Evolutionary conservation across 768 basidiomycete genomes (phyloP), one percentile per base, ranked within the genome.

Genomic region (Gymnopilus junonius): DNA sequence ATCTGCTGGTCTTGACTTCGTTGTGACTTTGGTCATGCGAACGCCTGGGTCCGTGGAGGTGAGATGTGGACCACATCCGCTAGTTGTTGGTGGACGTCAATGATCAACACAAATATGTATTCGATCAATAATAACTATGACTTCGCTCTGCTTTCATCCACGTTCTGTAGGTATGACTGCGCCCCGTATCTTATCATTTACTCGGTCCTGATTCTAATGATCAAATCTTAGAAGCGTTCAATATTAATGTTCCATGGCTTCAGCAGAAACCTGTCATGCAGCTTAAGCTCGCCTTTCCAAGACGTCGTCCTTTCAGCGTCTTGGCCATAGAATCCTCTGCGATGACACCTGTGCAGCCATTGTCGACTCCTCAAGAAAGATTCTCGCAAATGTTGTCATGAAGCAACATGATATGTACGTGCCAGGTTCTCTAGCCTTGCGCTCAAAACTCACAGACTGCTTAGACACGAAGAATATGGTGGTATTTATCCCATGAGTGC

Each of bases 341-440:
- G 97, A 99, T 74, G 97, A 99, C 71, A 93, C 95, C 1, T 97
- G 95, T 69, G 94, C 90, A 15, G 91, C 96, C 0, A 82, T 99
- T 54, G 91, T 99, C 35, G 84, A 86, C 20, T 91, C 90, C 1
- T 78, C 84, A 8, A 83, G 87, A 20, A 70, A 80, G 70, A 81
- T 99, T 40, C 86, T 92, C 57, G 89, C 94, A 2, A 97, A 95
- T 73, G 85, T 98, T 4, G 90, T 99, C 63, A 77, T 93, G 39
- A 93, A 91, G 71, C 96, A 99, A 71, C 84, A 92, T 64, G 71
- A 83, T 40, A 71, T 88, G 87, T 89, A 65, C 43, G 86, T 67
- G 20, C 20, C 10, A 45, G 51, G 31, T 53, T 59, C n/a, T 23
- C 14, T 39, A n/a, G 8, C 46, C 34, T 35, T 39, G n/a, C 54